These are phyloP conservation scores for Hypholoma sublateritium DNA, from an alignment of 768 basidiomycete species.

Conservation along the genomic window DNA sequence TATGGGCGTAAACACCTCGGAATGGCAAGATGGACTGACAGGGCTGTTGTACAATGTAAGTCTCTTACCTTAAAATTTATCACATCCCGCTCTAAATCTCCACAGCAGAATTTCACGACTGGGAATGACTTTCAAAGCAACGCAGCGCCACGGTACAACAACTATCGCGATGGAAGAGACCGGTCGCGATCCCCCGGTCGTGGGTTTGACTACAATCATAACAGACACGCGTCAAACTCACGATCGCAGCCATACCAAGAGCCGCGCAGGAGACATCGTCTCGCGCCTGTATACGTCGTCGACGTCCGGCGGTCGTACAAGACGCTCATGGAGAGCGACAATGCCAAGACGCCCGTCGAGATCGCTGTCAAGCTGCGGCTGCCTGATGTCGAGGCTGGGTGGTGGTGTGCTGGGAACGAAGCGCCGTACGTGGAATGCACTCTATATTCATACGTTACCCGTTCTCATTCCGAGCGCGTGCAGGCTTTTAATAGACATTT, in stretches of 20 bases:
- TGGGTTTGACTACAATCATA: neutral
- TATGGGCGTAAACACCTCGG: slow-evolving; percentile 39
- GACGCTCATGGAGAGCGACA: slow-evolving; percentile 36
- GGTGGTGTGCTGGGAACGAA: slow-evolving; percentile 53
- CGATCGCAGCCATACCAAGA: neutral
- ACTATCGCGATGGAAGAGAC: no score
- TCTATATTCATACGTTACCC: neutral
- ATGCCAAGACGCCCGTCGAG: slow-evolving; percentile 19
- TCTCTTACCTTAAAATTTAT: neutral
- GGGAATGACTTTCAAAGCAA: neutral
- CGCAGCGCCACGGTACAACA: neutral
- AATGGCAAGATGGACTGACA: slow-evolving; percentile 41
- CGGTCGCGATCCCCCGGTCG: neutral
- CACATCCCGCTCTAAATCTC: no score
- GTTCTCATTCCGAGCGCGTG: neutral
- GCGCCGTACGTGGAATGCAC: slow-evolving; percentile 37
- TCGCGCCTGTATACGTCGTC: slow-evolving; percentile 37
- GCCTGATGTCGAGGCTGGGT: slow-evolving; percentile 28
- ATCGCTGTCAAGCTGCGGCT: slow-evolving; percentile 31
- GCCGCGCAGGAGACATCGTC: neutral
- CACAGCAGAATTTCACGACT: neutral
- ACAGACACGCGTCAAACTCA: neutral
- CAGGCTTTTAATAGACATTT: slow-evolving; percentile 43
- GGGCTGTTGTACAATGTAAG: slow-evolving; percentile 23
- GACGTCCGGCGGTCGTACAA: slow-evolving; percentile 38